These are phyloP conservation scores for Erodium moschatum DNA, from an alignment of 441 rosid genomes.

Conservation along the genomic window DNA sequence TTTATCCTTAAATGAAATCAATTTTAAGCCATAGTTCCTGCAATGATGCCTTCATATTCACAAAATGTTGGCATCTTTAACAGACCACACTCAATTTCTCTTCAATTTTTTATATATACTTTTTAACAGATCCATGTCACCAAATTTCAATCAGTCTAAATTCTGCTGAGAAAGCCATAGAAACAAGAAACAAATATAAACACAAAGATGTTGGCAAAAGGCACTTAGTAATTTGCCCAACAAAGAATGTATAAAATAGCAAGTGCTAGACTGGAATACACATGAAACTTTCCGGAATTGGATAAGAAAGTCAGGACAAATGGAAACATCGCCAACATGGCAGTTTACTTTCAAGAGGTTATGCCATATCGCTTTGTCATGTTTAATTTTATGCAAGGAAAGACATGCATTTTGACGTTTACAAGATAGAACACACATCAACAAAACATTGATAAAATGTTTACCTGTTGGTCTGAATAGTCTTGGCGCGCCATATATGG, in stretches of 20 bases:
- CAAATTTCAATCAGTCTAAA: background rate
- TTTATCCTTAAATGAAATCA: too few relatives aligned
- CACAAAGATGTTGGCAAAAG: background rate
- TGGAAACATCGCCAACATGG: background rate
- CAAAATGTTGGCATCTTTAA: too few relatives aligned
- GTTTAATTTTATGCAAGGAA: background rate
- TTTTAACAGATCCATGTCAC: background rate
- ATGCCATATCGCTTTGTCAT: background rate
- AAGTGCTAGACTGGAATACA: background rate
- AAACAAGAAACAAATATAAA: too few relatives aligned
- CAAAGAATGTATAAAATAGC: too few relatives aligned
- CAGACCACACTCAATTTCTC: background rate
- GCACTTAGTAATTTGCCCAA: background rate
- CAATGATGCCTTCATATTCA: too few relatives aligned
- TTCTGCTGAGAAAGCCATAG: background rate
- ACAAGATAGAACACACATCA: too few relatives aligned
- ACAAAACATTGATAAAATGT: slow-evolving; percentile 14
- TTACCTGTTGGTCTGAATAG: slow-evolving; percentile 91
- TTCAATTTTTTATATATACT: too few relatives aligned
- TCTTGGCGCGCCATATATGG: slow-evolving; percentile 80
- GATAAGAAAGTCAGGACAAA: background rate
- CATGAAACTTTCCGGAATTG: background rate
- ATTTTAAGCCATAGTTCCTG: too few relatives aligned
- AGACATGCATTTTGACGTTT: background rate
- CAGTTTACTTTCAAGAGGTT: background rate